phyloP scores from a whole-genome alignment of 139 green algal genomes.

The Asterochloris sp. region DNA sequence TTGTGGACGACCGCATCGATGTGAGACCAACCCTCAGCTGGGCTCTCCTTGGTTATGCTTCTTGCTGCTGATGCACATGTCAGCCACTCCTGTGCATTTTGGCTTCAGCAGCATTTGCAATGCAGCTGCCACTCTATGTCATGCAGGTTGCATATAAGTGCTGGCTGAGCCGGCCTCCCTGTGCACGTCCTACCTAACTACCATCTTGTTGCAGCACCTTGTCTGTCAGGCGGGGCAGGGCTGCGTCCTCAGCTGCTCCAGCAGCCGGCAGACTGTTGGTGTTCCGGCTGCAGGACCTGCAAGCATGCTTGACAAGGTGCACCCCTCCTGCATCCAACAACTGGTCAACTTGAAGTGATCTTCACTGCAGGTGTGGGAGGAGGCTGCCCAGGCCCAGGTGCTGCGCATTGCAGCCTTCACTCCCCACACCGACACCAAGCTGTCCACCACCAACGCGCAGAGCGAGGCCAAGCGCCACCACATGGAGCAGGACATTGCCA shows the following conservation, averaged over 20 bases:
- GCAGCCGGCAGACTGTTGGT: neutral
- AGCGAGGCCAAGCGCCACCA: neutral
- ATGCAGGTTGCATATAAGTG: neutral
- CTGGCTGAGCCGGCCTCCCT: neutral
- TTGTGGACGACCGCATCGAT: conserved; percentile 80
- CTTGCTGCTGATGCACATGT: neutral
- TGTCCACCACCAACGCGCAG: neutral
- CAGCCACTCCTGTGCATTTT: neutral
- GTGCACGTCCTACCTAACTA: neutral
- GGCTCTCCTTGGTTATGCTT: neutral
- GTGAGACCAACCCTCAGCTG: conserved; percentile 28
- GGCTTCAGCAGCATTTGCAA: neutral
- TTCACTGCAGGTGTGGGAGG: conserved; percentile 55
- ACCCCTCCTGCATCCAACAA: neutral
- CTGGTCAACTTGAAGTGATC: neutral
- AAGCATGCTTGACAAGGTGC: neutral
- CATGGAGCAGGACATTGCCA: conserved; percentile 14
- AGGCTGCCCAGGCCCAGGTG: conserved; percentile 44
- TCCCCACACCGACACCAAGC: conserved; percentile 18
- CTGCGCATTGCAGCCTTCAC: conserved; percentile 57
- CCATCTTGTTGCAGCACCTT: neutral
- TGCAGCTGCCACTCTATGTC: neutral
- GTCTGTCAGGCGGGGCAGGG: neutral
- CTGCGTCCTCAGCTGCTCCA: neutral
- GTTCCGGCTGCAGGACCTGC: neutral